Conservation (phyloP, 306 rosid species). For the Dalbergia oliveri region DNA sequence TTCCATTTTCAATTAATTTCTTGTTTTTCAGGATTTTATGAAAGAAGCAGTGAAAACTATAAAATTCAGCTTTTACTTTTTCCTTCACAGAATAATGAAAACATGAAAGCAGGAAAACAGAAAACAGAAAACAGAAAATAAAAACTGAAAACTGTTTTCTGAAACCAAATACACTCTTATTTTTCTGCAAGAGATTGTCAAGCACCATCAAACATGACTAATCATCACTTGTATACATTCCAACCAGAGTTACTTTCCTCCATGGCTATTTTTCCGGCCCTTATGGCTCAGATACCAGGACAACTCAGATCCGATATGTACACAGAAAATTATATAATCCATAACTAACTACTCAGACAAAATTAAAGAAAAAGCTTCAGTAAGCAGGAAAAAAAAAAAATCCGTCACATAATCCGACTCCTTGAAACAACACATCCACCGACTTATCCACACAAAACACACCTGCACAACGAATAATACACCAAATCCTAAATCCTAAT, state of each 20-base stretch:
- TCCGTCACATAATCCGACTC: background rate
- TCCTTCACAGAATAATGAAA: no score
- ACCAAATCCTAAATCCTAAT: no score
- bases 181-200: background rate
- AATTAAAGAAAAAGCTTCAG: constrained; percentile 3
- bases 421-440: background rate
- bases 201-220: constrained; percentile 11
- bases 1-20: no score
- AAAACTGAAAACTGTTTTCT: no score
- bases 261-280: background rate
- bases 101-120: no score
- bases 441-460: background rate
- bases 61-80: no score
- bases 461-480: no score
- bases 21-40: no score
- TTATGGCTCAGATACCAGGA: constrained; percentile 6
- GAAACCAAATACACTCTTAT: no score
- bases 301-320: constrained; percentile 22
- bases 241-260: background rate
- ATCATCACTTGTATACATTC: background rate
- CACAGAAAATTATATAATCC: background rate
- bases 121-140: no score
- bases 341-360: background rate
- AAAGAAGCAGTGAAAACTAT: no score
- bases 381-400: background rate